A percentile compares a stretch with the other conserved stretches of the same genome.
phyloP scores from a whole-genome alignment of 2,329 filamentous ascomycete genomes.

The Fusarium equiseti region DNA sequence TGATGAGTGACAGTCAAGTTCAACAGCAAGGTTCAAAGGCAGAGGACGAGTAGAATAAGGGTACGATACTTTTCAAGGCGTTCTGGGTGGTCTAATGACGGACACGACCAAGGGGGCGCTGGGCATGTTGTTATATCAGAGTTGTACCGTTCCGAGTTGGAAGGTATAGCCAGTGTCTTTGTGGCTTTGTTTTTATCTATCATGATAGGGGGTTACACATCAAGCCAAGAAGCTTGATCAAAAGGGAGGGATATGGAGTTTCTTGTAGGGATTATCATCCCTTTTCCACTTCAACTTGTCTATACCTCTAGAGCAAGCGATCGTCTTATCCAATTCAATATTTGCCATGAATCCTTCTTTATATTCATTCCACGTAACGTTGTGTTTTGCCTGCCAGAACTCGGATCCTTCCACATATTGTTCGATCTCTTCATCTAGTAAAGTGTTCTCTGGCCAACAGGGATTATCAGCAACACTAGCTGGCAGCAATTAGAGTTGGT shows the following conservation, averaged over 20 bases:
- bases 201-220: conserved; percentile 15
- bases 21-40: conserved; percentile 7
- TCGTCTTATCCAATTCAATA: conserved; percentile 37
- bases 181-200: conserved; percentile 9
- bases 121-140: conserved; percentile 36
- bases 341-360: conserved; percentile 20
- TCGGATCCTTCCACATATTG: background rate
- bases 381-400: background rate
- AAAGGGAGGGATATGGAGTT: conserved; percentile 37
- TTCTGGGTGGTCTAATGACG: conserved; percentile 47
- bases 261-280: conserved; percentile 27
- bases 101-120: conserved; percentile 41
- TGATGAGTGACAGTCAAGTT: background rate
- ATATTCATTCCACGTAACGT: background rate
- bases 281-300: conserved; percentile 33
- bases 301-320: conserved; percentile 48
- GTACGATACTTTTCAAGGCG: conserved; percentile 40
- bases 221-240: conserved; percentile 22
- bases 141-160: conserved; percentile 17
- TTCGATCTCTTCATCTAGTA: background rate
- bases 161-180: conserved; percentile 5
- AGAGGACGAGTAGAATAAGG: conserved; percentile 23
- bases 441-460: conserved; percentile 23
- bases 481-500: conserved; percentile 4
- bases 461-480: conserved; percentile 4